A percentile compares a stretch with the other conserved stretches of the same genome.
These are phyloP conservation scores for Betula pendula DNA, from an alignment of 306 rosid genomes.

Conservation along the genomic window DNA sequence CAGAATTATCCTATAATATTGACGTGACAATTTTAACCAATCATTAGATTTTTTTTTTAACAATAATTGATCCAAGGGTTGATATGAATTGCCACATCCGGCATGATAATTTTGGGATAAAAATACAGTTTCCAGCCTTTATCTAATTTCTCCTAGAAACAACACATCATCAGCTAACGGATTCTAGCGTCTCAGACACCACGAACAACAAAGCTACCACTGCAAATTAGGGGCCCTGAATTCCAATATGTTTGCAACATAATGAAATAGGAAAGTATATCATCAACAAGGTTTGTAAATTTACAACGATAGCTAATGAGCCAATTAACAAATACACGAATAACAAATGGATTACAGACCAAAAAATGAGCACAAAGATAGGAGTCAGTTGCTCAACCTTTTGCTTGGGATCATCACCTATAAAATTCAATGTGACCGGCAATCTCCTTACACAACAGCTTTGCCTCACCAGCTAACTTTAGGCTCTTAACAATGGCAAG, in stretches of 20 bases:
- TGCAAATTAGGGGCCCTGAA: not conserved
- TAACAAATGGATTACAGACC: not conserved
- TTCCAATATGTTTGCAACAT: not conserved
- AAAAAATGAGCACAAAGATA: constrained; percentile 15
- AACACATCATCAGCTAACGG: not conserved
- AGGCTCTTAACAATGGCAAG: constrained; percentile 67
- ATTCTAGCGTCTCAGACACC: not conserved
- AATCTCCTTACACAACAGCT: constrained; percentile 73
- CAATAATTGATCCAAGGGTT: too few species aligned
- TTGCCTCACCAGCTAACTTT: constrained; percentile 69
- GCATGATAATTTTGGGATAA: too few species aligned
- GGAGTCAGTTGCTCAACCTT: constrained; percentile 27
- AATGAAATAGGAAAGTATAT: not conserved
- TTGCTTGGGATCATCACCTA: constrained; percentile 32
- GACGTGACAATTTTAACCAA: too few species aligned
- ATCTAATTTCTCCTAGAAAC: not conserved
- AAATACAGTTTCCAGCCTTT: too few species aligned
- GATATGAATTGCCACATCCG: too few species aligned
- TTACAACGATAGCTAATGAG: not conserved
- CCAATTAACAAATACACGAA: constrained; percentile 1
- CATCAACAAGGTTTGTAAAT: not conserved
- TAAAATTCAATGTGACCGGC: constrained; percentile 79
- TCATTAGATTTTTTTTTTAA: too few species aligned
- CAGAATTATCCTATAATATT: too few species aligned
- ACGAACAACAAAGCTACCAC: not conserved